A percentile compares a stretch with the other conserved stretches of the same genome.
Conservation (phyloP, 352 stramenopile species). For the Pythium vanterpoolii region DNA sequence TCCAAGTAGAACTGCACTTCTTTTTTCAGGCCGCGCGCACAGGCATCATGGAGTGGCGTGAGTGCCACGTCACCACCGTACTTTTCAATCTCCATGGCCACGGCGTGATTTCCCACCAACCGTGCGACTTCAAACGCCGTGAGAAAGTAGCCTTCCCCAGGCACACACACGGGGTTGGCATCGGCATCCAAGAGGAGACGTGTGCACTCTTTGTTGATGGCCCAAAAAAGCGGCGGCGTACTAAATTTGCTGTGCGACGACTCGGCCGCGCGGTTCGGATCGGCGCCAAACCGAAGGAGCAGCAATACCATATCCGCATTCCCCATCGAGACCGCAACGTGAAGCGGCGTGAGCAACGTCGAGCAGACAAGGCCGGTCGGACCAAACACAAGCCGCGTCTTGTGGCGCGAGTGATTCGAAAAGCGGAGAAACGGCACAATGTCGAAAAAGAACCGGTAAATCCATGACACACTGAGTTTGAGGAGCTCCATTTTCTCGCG, state of each 20-base stretch:
- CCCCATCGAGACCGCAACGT: slow-evolving; percentile 68
- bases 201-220: slow-evolving; percentile 64
- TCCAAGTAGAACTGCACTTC: slow-evolving; percentile 70
- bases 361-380: slow-evolving; percentile 52
- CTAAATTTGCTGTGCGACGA: slow-evolving; percentile 57
- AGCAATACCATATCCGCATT: slow-evolving; percentile 65
- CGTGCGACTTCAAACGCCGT: slow-evolving; percentile 74
- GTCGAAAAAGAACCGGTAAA: slow-evolving; percentile 68
- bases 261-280: slow-evolving; percentile 48
- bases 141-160: slow-evolving; percentile 48
- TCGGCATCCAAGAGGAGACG: slow-evolving; percentile 63
- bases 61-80: slow-evolving; percentile 75
- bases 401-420: slow-evolving; percentile 37
- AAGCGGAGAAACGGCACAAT: slow-evolving; percentile 52
- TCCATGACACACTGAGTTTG: slow-evolving; percentile 58
- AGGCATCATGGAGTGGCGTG: slow-evolving; percentile 69
- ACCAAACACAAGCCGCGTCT: slow-evolving; percentile 49
- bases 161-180: slow-evolving; percentile 61
- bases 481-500: slow-evolving; percentile 75
- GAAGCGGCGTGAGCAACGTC: slow-evolving; percentile 67
- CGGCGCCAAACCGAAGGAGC: slow-evolving; percentile 54
- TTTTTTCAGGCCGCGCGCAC: slow-evolving; percentile 45
- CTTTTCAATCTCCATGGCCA: slow-evolving; percentile 72
- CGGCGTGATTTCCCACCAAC: slow-evolving; percentile 54
- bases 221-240: slow-evolving; percentile 71